Conservation (phyloP, 768 basidiomycete species). For the Suillus paluster region DNA sequence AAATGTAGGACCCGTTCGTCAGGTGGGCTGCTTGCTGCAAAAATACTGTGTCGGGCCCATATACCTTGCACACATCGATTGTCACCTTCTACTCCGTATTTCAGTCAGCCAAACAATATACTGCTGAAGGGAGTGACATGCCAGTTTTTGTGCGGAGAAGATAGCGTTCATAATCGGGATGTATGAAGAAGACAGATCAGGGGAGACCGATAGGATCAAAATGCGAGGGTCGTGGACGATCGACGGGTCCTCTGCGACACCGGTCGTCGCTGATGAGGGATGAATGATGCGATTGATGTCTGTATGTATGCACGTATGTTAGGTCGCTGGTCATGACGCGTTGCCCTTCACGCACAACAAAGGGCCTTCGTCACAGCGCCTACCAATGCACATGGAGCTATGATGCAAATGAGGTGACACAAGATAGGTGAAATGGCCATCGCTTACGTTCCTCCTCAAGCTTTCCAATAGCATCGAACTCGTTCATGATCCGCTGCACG, state of each 20-base stretch:
- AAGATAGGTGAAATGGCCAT: conserved; percentile 20
- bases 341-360: conserved; percentile 63
- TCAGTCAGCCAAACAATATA: background rate
- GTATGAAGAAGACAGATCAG: conserved; percentile 87
- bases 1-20: conserved; percentile 92
- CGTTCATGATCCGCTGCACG: conserved; percentile 59
- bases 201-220: conserved; percentile 87
- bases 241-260: conserved; percentile 36
- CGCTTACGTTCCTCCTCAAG: conserved; percentile 58
- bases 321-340: conserved; percentile 20
- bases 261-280: conserved; percentile 31
- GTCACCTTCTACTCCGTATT: conserved; percentile 76
- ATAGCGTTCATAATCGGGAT: conserved; percentile 99
- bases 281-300: conserved; percentile 66
- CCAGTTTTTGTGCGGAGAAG: conserved; percentile 97
- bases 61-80: conserved; percentile 94
- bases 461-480: conserved; percentile 58
- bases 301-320: conserved; percentile 52
- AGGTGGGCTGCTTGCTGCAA: conserved; percentile 97
- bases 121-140: conserved; percentile 41
- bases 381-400: conserved; percentile 76
- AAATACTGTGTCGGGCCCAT: conserved; percentile 89
- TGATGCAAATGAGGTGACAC: conserved; percentile 8
- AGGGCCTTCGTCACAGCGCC: conserved; percentile 90
- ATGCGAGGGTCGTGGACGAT: conserved; percentile 58